Evolutionary conservation across 148 eudicot species (phyloP).

Genomic region (Camellia lanceoleosa): DNA sequence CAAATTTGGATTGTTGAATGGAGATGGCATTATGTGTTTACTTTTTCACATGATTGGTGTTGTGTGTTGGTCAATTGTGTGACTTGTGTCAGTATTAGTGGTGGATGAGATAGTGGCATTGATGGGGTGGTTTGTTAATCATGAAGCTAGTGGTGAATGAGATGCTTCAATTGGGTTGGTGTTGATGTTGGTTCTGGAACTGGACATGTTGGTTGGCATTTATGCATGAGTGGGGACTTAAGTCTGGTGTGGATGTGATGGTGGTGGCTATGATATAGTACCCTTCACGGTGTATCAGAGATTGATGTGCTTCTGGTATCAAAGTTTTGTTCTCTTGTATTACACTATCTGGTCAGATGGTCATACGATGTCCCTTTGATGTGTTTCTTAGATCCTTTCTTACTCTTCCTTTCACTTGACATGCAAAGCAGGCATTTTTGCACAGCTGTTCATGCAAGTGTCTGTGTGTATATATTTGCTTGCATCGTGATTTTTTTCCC

Average conservation of each 20-base stretch:
- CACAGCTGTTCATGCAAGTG: background rate
- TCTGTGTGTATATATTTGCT: background rate
- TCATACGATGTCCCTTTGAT: too few species aligned
- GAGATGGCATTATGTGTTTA: too few species aligned
- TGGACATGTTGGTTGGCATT: background rate
- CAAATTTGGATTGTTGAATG: too few species aligned
- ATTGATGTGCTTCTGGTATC: too few species aligned
- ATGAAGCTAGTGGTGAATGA: background rate
- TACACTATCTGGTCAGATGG: too few species aligned
- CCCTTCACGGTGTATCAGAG: too few species aligned
- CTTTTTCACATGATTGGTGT: too few species aligned
- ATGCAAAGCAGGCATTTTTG: background rate
- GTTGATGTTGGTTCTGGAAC: background rate
- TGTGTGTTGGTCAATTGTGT: too few species aligned
- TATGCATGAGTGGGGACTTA: background rate
- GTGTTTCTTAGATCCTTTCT: too few species aligned
- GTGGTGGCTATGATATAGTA: background rate
- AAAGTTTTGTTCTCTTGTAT: too few species aligned
- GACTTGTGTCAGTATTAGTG: too few species aligned
- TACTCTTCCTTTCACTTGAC: too few species aligned
- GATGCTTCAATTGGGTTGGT: background rate
- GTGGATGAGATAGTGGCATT: background rate
- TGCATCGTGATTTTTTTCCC: background rate
- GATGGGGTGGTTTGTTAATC: background rate
- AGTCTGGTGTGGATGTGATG: background rate